Base-by-base conservation (phyloP, 345 rosid species). In the Murraya koenigii region DNA sequence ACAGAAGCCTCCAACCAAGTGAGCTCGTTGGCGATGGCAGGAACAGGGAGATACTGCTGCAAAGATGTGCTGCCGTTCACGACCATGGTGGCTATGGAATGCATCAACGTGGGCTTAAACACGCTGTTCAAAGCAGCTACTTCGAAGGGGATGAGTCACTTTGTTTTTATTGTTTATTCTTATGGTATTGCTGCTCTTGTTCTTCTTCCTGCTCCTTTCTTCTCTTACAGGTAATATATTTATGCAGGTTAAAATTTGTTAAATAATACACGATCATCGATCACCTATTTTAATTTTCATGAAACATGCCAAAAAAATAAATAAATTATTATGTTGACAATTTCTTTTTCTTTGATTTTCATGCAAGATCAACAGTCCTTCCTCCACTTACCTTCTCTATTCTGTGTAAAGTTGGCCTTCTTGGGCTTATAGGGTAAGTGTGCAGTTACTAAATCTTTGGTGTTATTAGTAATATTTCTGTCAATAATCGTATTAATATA, bases 41-140 rank as follows among this genome's bases (percentile, higher is more conserved):
- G 75, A 70, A 79, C 74, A 49, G 64, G 75, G 71, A 82, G 86
- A 72, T 78, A 85, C 79, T 89, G 81, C 66, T 80, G 84, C 88
- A 78, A 76, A 77, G 93, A 89, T 35, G 89, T 85, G 61, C 79
- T 93, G 38, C 98, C 97, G 13, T 90, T 91, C 66, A 77, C 87
- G 26, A 93, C 88, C 14, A 63, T 93, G 88, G 94, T 93, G 59
- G 68, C 88, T 15, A 87, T 93, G 91, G 97, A 93, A 81, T 88
- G 94, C 74, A 74, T 80, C 20, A 91, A 89, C 81, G 92, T 91
- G 10, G 91, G 90, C 4, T 60, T 89, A 44, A 93, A 96, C 86
- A 96, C 97, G 11, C 90, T 96, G 23, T 95, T 88, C 86, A 92
- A 93, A 72, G 94, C 97, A 73, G 99, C 99, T 3, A 91, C 97